Base-by-base conservation (phyloP, 257 asterid genomes). In the Gynochthodes officinalis region DNA sequence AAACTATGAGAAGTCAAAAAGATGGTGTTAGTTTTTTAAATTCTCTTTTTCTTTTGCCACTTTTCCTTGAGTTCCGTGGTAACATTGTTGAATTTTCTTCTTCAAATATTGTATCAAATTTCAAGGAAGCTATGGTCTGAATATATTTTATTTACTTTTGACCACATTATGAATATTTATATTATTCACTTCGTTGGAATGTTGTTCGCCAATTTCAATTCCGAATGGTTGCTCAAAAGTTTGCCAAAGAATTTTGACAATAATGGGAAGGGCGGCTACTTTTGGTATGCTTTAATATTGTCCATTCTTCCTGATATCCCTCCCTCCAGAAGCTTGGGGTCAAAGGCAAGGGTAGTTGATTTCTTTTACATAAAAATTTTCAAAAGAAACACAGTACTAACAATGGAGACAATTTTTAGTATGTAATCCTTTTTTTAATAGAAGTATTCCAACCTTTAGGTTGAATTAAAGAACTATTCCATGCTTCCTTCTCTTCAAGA, bases 361-460 rank as follows among this genome's bases (percentile, higher is more conserved):
- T 53, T 53, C 30, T 53, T 18, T 53, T 53, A 21, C 10, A n/a
- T 50, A 21, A 53, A 53, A 19, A 50, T 18, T 3, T 19, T 16
- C 57, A 19, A 50, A 53, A 53, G 30, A 28, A 53, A 53, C 30
- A 50, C 55, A 50, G 28, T 15, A 27, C 28, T 15, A 27, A 57
- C 25, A 55, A 53, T 2, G 4, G n/a, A 14, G 7, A 53, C 12
- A 53, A 28, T 5, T 53, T 23, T 23, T 21, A 21, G 28, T 42
- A 7, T 53, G 28, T 21, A 21, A n/a, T 23, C 12, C 59, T 18
- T 21, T 42, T 64, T 64, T 37, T 13, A 53, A 4, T 53, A 21
- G 25, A 53, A 53, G 28, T 39, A 74, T 76, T 71, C 59, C 67
- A 60, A 67, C 57, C 70, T 74, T 72, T 76, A 27, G 64, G 40